Conservation (phyloP, 768 basidiomycete genomes). For the Trametes sanguinea region DNA sequence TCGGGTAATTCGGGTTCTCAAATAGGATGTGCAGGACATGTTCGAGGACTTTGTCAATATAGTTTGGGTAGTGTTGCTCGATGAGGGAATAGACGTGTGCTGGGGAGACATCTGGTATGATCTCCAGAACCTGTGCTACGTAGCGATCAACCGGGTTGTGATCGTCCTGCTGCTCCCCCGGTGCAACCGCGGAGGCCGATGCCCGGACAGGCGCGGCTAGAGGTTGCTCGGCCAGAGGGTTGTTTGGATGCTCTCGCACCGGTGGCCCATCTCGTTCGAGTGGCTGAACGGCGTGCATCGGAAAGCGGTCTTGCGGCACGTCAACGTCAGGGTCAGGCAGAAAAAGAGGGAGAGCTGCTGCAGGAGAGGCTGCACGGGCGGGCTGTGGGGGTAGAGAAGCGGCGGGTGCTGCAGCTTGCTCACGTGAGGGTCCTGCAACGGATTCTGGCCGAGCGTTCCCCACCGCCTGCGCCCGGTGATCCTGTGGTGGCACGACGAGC, state of each 20-base stretch:
- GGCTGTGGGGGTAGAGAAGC: background rate
- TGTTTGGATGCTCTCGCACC: background rate
- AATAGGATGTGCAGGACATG: constrained; percentile 60
- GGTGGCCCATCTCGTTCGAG: background rate
- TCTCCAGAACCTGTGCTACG: constrained; percentile 59
- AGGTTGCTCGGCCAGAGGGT: background rate
- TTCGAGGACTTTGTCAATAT: constrained; percentile 47
- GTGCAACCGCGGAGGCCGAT: background rate
- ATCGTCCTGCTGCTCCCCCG: background rate
- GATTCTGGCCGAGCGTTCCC: constrained; percentile 9
- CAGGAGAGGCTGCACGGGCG: background rate
- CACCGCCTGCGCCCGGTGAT: background rate
- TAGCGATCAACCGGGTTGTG: constrained; percentile 19
- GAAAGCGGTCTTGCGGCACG: background rate
- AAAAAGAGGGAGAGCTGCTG: background rate
- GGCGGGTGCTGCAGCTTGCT: background rate
- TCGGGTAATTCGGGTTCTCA: constrained; percentile 64
- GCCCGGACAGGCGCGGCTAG: background rate
- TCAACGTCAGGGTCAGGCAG: constrained; percentile 4
- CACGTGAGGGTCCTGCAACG: constrained; percentile 16
- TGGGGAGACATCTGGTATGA: constrained; percentile 71
- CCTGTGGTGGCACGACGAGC: background rate
- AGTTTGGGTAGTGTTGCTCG: constrained; percentile 41
- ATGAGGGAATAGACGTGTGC: constrained; percentile 53
- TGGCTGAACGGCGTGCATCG: background rate